Evolutionary conservation across 2,329 filamentous ascomycete genomes (phyloP), one percentile per base, ranked within the genome.

Genomic region (Rutstroemia sp.): DNA sequence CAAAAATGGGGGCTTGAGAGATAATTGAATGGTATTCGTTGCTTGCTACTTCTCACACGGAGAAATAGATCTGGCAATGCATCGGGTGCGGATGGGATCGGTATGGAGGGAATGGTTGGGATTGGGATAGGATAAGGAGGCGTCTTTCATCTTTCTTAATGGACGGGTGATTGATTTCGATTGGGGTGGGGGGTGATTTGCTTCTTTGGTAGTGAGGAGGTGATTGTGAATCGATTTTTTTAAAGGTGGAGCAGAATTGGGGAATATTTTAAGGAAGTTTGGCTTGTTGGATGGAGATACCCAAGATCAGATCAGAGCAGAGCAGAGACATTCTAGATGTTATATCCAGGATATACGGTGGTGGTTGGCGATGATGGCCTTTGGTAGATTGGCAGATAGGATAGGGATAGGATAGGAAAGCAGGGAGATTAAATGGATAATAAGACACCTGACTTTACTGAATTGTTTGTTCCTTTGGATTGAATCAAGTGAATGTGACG

Each of bases 241-340:
- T 34, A 34, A 34, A 34, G 30, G 19, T 42, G 19, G 39, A 18
- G 39, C 39, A 19, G 39, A 42, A n/a, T n/a, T n/a, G n/a, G n/a
- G n/a, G n/a, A n/a, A 42, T n/a, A n/a, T 42, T 34, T 34, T 34
- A 52, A 44, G 16, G 44, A 30, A 23, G 52, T 4, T n/a, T 41
- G 52, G 45, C 39, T 54, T 45, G 45, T 30, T 54, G 52, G 52
- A 49, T 54, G 52, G 52, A 54, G 52, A 54, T 54, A 54, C 52
- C 52, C 52, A 49, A 54, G 52, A 54, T 54, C 45, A 50, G 46
- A 44, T n/a, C n/a, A n/a, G n/a, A n/a, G 37, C 52, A 54, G 52
- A 54, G 12, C 38, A 54, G 44, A 54, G 10, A 46, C 5, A 46
- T 47, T 39, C 19, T 38, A 14, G 30, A 49, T 16, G 44, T 41